These are phyloP conservation scores for Pyrus communis DNA, from an alignment of 306 rosid species.

Conservation along the genomic window DNA sequence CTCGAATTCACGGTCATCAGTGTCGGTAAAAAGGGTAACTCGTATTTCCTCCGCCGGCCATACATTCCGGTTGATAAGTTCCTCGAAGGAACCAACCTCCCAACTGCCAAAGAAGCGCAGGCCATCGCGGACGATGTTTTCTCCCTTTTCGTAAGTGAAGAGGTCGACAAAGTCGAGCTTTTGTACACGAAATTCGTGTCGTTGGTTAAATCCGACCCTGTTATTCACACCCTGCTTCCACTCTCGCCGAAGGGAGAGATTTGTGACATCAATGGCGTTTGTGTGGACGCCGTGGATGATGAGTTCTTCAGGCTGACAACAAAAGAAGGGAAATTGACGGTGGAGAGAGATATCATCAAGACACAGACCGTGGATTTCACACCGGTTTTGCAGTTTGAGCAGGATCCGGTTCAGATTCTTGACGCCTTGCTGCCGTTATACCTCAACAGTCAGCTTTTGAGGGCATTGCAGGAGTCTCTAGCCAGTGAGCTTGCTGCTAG, in stretches of 20 bases:
- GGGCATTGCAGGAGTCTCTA: conserved; percentile 85
- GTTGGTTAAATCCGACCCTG: conserved; percentile 62
- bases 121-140: conserved; percentile 86
- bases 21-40: conserved; percentile 80
- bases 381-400: conserved; percentile 75
- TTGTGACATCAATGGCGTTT: conserved; percentile 66
- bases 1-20: conserved; percentile 55
- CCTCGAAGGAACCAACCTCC: conserved; percentile 52
- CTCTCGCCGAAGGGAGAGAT: conserved; percentile 88
- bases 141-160: conserved; percentile 76
- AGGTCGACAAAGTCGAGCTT: conserved; percentile 84
- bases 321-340: conserved; percentile 70
- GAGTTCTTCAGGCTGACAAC: conserved; percentile 84
- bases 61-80: conserved; percentile 71
- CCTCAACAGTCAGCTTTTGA: conserved; percentile 77
- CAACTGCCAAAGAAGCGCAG: conserved; percentile 91
- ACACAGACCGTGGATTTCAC: conserved; percentile 48
- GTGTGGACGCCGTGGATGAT: conserved; percentile 89
- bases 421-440: conserved; percentile 81
- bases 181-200: conserved; percentile 82
- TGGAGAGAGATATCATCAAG: conserved; percentile 63
- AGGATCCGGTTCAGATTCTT: conserved; percentile 89
- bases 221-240: conserved; percentile 83
- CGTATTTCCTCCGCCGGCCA: conserved; percentile 69
- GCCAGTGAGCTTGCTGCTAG: conserved; percentile 91